Percentiles rank a stretch among this genome's conserved stretches.
Conservation (phyloP, 768 basidiomycete genomes). For the Lactarius psammicola region DNA sequence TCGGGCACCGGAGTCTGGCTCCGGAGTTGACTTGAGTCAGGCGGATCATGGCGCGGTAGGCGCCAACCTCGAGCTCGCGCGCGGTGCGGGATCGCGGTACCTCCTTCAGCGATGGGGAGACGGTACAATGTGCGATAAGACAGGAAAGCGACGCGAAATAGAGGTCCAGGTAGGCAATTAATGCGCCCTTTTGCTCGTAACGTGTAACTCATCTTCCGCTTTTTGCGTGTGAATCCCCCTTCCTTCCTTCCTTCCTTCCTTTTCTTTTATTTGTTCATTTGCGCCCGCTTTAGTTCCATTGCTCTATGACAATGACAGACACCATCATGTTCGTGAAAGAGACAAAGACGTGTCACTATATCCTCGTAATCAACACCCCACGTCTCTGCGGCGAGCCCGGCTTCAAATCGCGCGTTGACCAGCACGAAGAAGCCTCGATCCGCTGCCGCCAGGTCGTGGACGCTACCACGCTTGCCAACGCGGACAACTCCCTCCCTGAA, state of each 20-base stretch:
- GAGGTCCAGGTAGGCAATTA: slow-evolving; percentile 80
- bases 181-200: slow-evolving; percentile 10
- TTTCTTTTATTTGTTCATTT: background rate
- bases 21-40: slow-evolving; percentile 62
- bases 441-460: slow-evolving; percentile 75
- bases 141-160: slow-evolving; percentile 79
- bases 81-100: slow-evolving; percentile 82
- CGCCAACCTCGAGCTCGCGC: slow-evolving; percentile 73
- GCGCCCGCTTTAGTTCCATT: slow-evolving; percentile 68
- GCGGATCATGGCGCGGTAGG: slow-evolving; percentile 63
- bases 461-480: slow-evolving; percentile 30
- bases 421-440: slow-evolving; percentile 64
- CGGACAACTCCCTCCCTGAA: slow-evolving; percentile 42
- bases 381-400: slow-evolving; percentile 91
- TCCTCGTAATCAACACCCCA: slow-evolving; percentile 92
- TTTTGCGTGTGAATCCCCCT: slow-evolving; percentile 23
- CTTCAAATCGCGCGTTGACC: slow-evolving; percentile 74
- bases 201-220: background rate
- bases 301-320: slow-evolving; percentile 92
- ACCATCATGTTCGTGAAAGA: slow-evolving; percentile 90
- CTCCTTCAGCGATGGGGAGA: slow-evolving; percentile 90
- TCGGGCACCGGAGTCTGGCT: slow-evolving; percentile 57
- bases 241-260: background rate
- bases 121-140: slow-evolving; percentile 93
- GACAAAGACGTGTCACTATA: slow-evolving; percentile 90